Conservation (phyloP, 306 rosid species). For the Chamaecrista fasciculata region DNA sequence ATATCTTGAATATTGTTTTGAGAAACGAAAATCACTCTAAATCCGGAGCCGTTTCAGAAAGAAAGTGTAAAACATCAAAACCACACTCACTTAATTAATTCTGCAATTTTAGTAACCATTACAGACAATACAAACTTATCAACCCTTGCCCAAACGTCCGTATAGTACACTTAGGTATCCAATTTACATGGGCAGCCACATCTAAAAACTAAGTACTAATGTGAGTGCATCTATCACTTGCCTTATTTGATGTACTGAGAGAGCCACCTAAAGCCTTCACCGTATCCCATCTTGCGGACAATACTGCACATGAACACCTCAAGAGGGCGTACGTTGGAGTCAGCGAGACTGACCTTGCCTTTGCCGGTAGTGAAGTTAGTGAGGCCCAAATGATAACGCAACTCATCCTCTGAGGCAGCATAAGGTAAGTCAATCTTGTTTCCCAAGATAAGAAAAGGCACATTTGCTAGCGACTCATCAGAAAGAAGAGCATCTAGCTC, state of each 20-base stretch:
- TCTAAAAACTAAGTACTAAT: constrained; percentile 18
- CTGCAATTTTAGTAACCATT: constrained; percentile 8
- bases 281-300: constrained; percentile 72
- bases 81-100: neutral
- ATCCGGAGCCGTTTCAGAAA: too few species aligned
- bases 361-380: constrained; percentile 65
- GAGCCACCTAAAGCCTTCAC: constrained; percentile 66
- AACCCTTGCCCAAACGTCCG: neutral
- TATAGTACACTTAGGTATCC: constrained; percentile 25
- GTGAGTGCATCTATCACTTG: constrained; percentile 7
- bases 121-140: constrained; percentile 11
- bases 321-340: constrained; percentile 56
- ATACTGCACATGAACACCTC: constrained; percentile 77
- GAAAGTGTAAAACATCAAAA: neutral
- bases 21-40: neutral
- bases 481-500: constrained; percentile 64
- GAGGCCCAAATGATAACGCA: constrained; percentile 51
- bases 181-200: constrained; percentile 29
- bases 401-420: constrained; percentile 65
- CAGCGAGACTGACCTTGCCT: constrained; percentile 50
- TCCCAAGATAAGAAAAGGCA: constrained; percentile 56
- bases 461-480: constrained; percentile 52
- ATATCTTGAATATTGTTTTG: neutral
- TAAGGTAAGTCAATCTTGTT: constrained; percentile 68
- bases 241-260: constrained; percentile 62